phyloP scores from a whole-genome alignment of 345 rosid genomes.

The Eucalyptus tenuipes region DNA sequence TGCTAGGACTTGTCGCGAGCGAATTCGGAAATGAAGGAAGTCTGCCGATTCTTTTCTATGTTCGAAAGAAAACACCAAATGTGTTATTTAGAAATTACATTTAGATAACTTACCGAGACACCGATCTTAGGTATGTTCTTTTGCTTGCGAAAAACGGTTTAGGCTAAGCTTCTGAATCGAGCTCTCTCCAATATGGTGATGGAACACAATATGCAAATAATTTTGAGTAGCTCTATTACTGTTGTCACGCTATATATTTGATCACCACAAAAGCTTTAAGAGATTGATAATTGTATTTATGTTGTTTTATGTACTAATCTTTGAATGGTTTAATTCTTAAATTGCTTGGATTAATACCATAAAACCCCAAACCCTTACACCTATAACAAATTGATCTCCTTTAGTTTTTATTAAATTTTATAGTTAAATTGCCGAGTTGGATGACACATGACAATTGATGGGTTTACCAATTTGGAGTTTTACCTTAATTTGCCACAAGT shows the following conservation, averaged over 20 bases:
- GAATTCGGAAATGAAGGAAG: not conserved
- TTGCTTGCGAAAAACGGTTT: not conserved
- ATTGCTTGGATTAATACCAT: not conserved
- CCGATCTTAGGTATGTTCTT: not conserved
- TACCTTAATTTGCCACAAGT: rapidly evolving
- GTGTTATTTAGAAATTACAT: not conserved
- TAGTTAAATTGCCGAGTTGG: rapidly evolving
- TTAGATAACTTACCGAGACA: not conserved
- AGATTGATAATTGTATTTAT: not conserved
- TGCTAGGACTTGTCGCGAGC: not conserved
- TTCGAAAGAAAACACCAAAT: not conserved
- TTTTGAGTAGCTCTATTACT: not conserved
- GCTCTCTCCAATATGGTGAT: not conserved
- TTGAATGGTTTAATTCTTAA: not conserved
- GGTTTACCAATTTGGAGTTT: too few species aligned
- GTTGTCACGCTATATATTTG: not conserved
- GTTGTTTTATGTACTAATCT: not conserved
- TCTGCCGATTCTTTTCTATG: not conserved
- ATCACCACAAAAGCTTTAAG: not conserved
- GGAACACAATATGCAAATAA: not conserved
- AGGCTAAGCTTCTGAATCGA: not conserved
- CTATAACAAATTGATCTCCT: too few species aligned
- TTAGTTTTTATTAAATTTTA: too few species aligned
- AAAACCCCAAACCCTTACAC: too few species aligned
- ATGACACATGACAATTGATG: too few species aligned